A percentile compares a stretch with the other conserved stretches of the same genome.
These are phyloP conservation scores for Hortaea werneckii DNA, from an alignment of 2,329 filamentous ascomycete genomes.

Conservation along the genomic window DNA sequence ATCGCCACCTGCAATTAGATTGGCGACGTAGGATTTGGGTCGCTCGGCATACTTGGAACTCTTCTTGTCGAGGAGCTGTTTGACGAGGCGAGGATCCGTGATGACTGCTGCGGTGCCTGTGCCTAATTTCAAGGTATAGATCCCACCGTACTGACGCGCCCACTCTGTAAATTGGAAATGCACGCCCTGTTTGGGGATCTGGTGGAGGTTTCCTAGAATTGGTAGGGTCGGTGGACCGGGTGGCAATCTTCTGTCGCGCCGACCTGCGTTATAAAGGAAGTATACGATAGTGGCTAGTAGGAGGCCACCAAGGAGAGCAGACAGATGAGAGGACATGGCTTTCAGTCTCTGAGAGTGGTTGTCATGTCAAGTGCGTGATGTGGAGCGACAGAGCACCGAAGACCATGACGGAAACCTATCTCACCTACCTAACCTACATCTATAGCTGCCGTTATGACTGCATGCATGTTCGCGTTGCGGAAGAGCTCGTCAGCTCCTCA, in stretches of 20 bases:
- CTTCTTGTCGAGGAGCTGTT: slow-evolving; percentile 38
- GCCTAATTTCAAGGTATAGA: slow-evolving; percentile 31
- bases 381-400: too few species aligned
- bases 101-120: slow-evolving; percentile 33
- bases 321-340: too few species aligned
- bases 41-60: slow-evolving; percentile 33
- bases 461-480: too few species aligned
- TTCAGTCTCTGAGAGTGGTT: too few species aligned
- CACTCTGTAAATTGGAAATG: slow-evolving; percentile 22
- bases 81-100: slow-evolving; percentile 30
- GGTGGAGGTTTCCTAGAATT: slow-evolving; percentile 33
- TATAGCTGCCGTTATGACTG: too few species aligned
- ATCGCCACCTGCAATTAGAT: slow-evolving; percentile 38
- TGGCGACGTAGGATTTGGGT: slow-evolving; percentile 30
- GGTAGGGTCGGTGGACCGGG: slow-evolving; percentile 33
- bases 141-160: slow-evolving; percentile 20
- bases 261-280: slow-evolving; percentile 8
- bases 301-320: background rate
- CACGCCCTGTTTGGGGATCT: slow-evolving; percentile 27
- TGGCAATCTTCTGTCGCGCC: slow-evolving; percentile 14
- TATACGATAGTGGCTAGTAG: slow-evolving; percentile 8
- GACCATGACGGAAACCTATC: too few species aligned
- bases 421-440: too few species aligned
- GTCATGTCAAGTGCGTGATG: too few species aligned
- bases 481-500: too few species aligned